Evolutionary conservation across 192 early-diverging fungal species (phyloP).

Genomic region (Funneliformis mosseae): DNA sequence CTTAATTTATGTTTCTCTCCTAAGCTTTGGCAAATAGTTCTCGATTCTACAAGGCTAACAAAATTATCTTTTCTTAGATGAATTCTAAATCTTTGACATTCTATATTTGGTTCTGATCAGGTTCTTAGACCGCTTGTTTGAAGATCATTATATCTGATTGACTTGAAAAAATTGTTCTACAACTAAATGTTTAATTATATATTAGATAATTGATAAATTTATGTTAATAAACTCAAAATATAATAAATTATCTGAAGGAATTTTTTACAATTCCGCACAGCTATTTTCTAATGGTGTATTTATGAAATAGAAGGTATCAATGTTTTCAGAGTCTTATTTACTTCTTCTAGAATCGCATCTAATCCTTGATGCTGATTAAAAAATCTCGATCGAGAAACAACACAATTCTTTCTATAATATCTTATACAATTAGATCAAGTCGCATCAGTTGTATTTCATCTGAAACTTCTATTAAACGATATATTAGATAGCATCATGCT

Average conservation of each 20-base stretch:
- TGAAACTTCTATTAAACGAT: no score
- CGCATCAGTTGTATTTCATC: no score
- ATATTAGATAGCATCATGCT: no score
- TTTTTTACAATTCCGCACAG: no score
- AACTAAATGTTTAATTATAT: conserved; percentile 19
- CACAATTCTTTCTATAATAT: no score
- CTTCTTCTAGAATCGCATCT: no score
- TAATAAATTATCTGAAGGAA: no score
- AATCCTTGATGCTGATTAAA: no score
- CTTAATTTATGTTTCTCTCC: conserved; percentile 13
- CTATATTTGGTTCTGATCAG: not conserved
- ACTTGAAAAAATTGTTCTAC: conserved; percentile 7
- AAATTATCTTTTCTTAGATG: conserved; percentile 16
- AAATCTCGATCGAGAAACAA: conserved; percentile 32
- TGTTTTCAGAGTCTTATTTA: conserved; percentile 22
- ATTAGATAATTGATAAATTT: no score
- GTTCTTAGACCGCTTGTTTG: conserved; percentile 10
- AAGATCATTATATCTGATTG: conserved; percentile 13
- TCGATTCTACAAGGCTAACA: not conserved
- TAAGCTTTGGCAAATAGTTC: conserved; percentile 1
- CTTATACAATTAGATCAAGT: no score
- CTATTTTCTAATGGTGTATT: conserved; percentile 14
- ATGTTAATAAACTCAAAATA: no score
- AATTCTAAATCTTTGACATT: not conserved
- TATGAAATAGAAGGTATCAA: conserved; percentile 28